Percentiles rank a stretch among this genome's conserved stretches.
Evolutionary conservation across 129 eudicot genomes (phyloP).

Genomic region (Chrysanthemum makinoi): DNA sequence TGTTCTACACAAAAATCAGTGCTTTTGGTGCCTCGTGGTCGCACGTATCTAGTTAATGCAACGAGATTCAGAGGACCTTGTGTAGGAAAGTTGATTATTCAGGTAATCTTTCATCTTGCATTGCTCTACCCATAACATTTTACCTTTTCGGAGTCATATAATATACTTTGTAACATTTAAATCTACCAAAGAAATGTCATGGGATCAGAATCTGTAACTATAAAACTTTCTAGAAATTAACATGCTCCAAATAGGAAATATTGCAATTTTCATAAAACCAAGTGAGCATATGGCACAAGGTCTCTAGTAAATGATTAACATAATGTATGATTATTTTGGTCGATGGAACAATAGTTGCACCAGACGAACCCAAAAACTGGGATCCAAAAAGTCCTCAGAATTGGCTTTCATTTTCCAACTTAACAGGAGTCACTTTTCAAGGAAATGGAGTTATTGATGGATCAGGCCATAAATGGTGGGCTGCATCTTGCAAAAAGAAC

Average conservation of each 20-base stretch:
- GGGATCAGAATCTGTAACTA: neutral
- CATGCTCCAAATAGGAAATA: constrained; percentile 1
- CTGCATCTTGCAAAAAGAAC: constrained; percentile 94
- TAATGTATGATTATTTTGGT: constrained; percentile 36
- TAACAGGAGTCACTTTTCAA: constrained; percentile 51
- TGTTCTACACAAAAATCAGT: constrained; percentile 75
- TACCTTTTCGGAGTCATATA: constrained; percentile 7
- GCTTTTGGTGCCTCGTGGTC: constrained; percentile 81
- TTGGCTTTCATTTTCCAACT: constrained; percentile 70
- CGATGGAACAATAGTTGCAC: constrained; percentile 85
- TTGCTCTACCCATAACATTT: neutral
- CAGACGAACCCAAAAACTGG: constrained; percentile 79
- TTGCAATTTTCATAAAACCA: constrained; percentile 8
- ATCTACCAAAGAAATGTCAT: neutral
- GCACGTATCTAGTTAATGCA: constrained; percentile 82
- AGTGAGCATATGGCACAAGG: neutral
- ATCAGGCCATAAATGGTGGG: constrained; percentile 99
- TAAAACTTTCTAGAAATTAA: neutral
- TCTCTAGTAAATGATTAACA: neutral
- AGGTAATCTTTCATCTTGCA: constrained; percentile 42
- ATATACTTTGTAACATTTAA: neutral
- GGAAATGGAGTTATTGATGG: constrained; percentile 89
- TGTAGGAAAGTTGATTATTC: constrained; percentile 57
- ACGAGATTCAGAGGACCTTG: constrained; percentile 91
- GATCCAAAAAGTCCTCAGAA: constrained; percentile 55